Evolutionary conservation across 164 flowering plant genomes (phyloP).

Genomic region (Liriodendron chinense): DNA sequence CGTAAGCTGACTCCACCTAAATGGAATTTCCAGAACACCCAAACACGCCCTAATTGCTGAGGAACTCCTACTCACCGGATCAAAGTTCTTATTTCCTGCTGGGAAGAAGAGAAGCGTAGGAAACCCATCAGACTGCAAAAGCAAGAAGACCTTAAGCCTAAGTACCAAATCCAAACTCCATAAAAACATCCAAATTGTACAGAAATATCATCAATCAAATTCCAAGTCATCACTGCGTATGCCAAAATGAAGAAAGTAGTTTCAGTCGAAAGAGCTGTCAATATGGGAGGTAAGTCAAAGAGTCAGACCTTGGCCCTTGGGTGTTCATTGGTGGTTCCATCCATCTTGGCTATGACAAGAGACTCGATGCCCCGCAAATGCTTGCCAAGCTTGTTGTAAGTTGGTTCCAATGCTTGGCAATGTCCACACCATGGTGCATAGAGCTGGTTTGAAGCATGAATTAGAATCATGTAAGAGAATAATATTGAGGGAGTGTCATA

Average conservation of each 20-base stretch:
- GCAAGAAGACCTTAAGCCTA: neutral
- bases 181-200: neutral
- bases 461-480: neutral
- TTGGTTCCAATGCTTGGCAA: constrained; percentile 89
- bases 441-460: constrained; percentile 40
- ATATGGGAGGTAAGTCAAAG: neutral
- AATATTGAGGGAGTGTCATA: neutral
- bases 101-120: constrained; percentile 88
- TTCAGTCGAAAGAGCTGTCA: neutral
- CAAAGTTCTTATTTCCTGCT: constrained; percentile 88
- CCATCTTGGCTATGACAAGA: constrained; percentile 91
- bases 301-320: constrained; percentile 75
- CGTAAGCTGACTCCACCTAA: too few species aligned
- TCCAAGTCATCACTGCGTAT: neutral
- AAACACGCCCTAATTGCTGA: neutral
- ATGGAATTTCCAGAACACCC: neutral
- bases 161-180: neutral
- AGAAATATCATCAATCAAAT: neutral
- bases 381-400: constrained; percentile 87
- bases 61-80: constrained; percentile 62
- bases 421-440: constrained; percentile 99
- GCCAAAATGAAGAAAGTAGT: neutral
- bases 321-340: constrained; percentile 94
- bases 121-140: constrained; percentile 80
- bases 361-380: constrained; percentile 77